Base-by-base conservation (phyloP, 768 basidiomycete species). In the Favolaschia claudopus region DNA sequence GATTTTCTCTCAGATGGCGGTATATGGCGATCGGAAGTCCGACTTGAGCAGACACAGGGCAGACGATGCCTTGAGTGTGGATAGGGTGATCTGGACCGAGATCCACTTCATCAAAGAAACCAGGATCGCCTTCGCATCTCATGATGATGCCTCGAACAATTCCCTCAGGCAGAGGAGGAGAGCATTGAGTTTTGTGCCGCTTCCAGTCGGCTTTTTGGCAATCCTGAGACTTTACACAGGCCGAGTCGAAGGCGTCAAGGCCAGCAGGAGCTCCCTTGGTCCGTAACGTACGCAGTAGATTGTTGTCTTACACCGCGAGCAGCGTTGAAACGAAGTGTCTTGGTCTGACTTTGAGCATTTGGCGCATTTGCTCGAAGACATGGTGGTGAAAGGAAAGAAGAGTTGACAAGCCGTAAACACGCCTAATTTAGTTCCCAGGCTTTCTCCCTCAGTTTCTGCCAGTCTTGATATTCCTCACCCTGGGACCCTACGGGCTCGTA, bases 11-110 rank as follows among this genome's bases (percentile, higher is more conserved):
- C 20, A 65, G 36, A 28, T 74, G 72, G 37, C 71, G 72, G 44
- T 65, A 70, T 24, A 72, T 58, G 13, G 72, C 20, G 48, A 74
- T 65, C 0, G 73, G 70, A 14, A 74, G 63, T 13, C 72, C 72
- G 17, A 72, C 64, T 60, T 68, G 57, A 14, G 60, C 55, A 13
- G 69, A 71, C 7, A 74, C n/a, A 0, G 72, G 70, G 20, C 70
- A 69, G 8, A 57, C 32, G 5, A 73, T 38, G 13, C 69, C 70
- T 5, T 44, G 57, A 5, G 56, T 48, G 34, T 73, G 64, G 63
- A 74, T 74, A 1, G 60, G 43, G 14, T 74, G 73, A 7, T 66
- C 60, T 1, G 69, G 46, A 2, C 48, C 52, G 33, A 63, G 7
- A 48, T 48, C 48, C n/a, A 40, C 43, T 28, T 44, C 38, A 7